A percentile compares a stretch with the other conserved stretches of the same genome.
Conservation (phyloP, 768 basidiomycete genomes). For the Leccinum boreale region DNA sequence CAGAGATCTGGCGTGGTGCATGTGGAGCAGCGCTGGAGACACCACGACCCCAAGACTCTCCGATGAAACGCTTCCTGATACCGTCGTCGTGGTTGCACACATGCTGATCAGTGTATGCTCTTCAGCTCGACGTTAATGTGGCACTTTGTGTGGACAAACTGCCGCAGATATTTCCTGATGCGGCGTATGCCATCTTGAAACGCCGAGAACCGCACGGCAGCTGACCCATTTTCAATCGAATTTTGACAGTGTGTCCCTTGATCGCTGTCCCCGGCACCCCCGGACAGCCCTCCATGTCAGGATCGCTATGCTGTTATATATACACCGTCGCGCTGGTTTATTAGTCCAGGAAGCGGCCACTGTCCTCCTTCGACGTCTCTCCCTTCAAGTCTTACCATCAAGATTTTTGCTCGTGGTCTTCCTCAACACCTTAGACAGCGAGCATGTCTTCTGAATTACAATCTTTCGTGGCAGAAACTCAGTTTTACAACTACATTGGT, state of each 20-base stretch:
- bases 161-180: background rate
- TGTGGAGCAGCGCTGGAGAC: background rate
- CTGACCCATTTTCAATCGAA: background rate
- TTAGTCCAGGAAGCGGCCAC: background rate
- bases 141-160: background rate
- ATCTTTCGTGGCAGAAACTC: constrained; percentile 2
- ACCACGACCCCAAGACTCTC: background rate
- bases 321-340: background rate
- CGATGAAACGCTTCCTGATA: background rate
- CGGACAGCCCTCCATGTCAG: background rate
- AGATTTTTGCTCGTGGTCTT: background rate
- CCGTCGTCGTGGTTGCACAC: background rate
- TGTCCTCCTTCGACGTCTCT: background rate
- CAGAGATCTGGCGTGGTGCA: background rate
- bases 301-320: background rate
- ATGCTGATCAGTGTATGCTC: background rate
- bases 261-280: background rate
- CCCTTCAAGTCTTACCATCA: background rate
- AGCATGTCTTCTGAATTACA: constrained; percentile 5
- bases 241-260: background rate
- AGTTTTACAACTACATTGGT: constrained; percentile 7
- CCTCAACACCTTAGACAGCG: background rate
- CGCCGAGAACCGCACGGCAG: background rate
- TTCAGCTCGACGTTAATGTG: background rate
- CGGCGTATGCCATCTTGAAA: background rate